Conservation (phyloP, 2,329 filamentous ascomycete genomes). For the Penicillium vulpinum region DNA sequence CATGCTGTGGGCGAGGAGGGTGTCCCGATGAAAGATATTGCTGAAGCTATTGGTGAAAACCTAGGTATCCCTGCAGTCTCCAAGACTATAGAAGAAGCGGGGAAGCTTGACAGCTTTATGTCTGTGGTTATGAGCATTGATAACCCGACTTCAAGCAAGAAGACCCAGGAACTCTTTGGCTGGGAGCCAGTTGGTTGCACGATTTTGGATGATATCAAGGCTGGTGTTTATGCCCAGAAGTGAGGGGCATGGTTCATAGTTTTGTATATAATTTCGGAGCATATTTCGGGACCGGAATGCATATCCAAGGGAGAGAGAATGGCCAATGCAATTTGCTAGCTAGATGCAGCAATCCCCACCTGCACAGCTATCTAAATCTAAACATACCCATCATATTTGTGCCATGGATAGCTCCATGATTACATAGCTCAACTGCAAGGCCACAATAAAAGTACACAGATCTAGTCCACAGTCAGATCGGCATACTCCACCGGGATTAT, state of each 20-base stretch:
- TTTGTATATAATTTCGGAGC: background rate
- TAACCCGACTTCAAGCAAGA: constrained; percentile 38
- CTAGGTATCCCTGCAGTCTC: constrained; percentile 35
- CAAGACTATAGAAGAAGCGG: constrained; percentile 30
- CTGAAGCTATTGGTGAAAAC: constrained; percentile 35
- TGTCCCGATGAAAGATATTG: constrained; percentile 39
- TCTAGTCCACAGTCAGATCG: constrained; percentile 1
- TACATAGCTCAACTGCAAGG: constrained; percentile 13
- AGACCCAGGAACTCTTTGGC: constrained; percentile 39
- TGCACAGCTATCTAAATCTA: background rate
- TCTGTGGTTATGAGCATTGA: constrained; percentile 24
- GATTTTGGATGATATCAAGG: constrained; percentile 33
- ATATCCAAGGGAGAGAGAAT: background rate
- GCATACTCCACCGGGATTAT: constrained; percentile 2
- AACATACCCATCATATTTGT: background rate
- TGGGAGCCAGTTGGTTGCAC: constrained; percentile 33
- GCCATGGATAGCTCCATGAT: constrained; percentile 7
- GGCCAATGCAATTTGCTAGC: background rate
- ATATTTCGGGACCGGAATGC: background rate
- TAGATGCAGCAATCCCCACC: background rate
- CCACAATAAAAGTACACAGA: background rate
- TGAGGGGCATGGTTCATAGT: background rate
- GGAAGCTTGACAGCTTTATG: constrained; percentile 34
- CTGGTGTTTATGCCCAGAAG: constrained; percentile 21
- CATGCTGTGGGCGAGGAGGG: constrained; percentile 42